Percentiles rank a stretch among this genome's conserved stretches.
phyloP scores from a whole-genome alignment of 73 alveolate genomes.

The Urostyla sp. region DNA sequence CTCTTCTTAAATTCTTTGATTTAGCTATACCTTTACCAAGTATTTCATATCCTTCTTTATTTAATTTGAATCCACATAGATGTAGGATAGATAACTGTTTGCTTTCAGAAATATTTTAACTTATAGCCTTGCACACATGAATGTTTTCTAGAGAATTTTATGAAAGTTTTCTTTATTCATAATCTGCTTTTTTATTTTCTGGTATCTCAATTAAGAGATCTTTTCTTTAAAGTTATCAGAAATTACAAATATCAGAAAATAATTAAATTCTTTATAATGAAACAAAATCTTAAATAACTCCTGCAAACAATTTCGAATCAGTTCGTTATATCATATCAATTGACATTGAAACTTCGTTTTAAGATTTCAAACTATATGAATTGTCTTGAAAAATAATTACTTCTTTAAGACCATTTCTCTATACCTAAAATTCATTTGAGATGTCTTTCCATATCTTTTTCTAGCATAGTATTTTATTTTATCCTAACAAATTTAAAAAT shows the following conservation, averaged over 20 bases:
- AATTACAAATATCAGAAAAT: conserved; percentile 30
- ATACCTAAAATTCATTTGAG: background rate
- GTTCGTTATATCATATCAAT: conserved; percentile 9
- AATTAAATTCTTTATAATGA: conserved; percentile 1
- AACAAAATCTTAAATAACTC: conserved; percentile 8
- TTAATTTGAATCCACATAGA: background rate
- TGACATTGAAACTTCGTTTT: background rate
- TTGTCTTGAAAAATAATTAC: background rate
- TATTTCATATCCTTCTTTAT: background rate
- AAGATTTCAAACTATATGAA: conserved; percentile 4
- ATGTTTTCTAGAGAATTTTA: background rate
- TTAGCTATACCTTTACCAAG: conserved; percentile 10
- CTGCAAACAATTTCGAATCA: conserved; percentile 19
- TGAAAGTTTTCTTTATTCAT: conserved; percentile 17
- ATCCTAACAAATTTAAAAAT: conserved; percentile 3
- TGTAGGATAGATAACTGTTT: background rate
- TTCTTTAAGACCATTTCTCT: conserved; percentile 29
- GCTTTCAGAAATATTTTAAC: background rate
- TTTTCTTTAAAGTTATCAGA: conserved; percentile 17
- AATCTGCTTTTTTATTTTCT: background rate
- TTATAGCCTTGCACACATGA: background rate
- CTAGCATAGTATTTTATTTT: conserved; percentile 14
- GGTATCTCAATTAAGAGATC: conserved; percentile 31
- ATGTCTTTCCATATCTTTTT: conserved; percentile 15
- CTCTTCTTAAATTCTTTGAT: background rate